phyloP scores from a whole-genome alignment of 2,329 filamentous ascomycete species.

The Cladophialophora carrionii region DNA sequence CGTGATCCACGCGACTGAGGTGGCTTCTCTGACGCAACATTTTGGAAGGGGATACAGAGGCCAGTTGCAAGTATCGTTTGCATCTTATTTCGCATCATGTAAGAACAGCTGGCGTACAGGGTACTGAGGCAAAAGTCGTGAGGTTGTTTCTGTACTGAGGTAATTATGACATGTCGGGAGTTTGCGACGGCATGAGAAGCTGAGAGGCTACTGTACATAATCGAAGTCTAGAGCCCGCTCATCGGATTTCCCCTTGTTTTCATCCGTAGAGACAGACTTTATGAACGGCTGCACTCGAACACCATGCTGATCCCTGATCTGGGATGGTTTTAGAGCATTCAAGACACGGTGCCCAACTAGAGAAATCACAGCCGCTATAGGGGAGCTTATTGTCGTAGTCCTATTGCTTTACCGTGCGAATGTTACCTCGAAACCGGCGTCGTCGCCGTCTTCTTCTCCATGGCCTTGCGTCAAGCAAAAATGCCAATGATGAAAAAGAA shows the following conservation, averaged over 20 bases:
- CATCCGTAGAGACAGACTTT: no score
- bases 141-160: neutral
- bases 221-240: no score
- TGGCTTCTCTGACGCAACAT: neutral
- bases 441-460: no score
- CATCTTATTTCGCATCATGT: constrained; percentile 5
- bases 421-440: no score
- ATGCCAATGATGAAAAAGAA: constrained; percentile 27
- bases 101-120: neutral
- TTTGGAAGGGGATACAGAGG: neutral
- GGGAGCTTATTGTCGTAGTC: no score
- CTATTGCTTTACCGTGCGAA: no score
- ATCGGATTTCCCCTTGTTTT: neutral
- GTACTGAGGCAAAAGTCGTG: neutral
- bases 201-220: neutral
- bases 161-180: neutral
- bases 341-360: no score
- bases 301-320: no score
- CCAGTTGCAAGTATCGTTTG: neutral
- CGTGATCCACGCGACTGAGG: neutral
- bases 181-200: neutral
- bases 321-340: no score
- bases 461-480: neutral
- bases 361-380: no score
- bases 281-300: no score